phyloP scores from a whole-genome alignment of 2,329 filamentous ascomycete species.

The Huntiella omanensis region DNA sequence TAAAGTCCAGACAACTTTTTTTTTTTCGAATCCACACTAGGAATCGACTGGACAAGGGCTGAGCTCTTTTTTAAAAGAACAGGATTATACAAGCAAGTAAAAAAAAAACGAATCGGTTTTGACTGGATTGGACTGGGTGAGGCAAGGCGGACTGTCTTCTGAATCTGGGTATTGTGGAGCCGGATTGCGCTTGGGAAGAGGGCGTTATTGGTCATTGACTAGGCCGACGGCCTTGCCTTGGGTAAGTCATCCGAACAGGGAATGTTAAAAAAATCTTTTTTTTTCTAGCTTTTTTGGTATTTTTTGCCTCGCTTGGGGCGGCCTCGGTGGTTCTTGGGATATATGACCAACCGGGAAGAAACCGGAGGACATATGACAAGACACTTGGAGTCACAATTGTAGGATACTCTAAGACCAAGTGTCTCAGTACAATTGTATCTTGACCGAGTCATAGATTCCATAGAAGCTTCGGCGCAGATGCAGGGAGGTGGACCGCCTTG shows the following conservation, averaged over 20 bases:
- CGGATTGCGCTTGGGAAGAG: no score
- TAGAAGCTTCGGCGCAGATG: no score
- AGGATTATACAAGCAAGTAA: conserved; percentile 7
- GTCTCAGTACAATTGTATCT: no score
- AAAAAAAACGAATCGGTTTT: neutral
- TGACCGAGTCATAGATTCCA: no score
- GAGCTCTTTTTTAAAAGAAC: neutral
- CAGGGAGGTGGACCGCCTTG: no score
- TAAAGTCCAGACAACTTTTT: no score
- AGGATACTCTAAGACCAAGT: no score
- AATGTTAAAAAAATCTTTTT: neutral
- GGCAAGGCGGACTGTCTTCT: neutral
- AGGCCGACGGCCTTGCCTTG: no score
- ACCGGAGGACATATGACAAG: conserved; percentile 2
- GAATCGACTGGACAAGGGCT: neutral
- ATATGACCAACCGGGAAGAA: conserved; percentile 6
- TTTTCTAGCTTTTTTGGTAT: conserved; percentile 3
- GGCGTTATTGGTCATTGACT: no score
- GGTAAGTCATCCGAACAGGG: neutral
- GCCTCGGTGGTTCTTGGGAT: neutral
- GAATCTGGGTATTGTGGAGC: no score
- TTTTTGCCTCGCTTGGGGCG: neutral
- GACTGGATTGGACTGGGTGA: neutral
- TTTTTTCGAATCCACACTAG: no score
- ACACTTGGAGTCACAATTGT: no score